Percentiles rank a stretch among this genome's conserved stretches.
phyloP scores from a whole-genome alignment of 179 eudicot genomes.

The Spergularia azorica region DNA sequence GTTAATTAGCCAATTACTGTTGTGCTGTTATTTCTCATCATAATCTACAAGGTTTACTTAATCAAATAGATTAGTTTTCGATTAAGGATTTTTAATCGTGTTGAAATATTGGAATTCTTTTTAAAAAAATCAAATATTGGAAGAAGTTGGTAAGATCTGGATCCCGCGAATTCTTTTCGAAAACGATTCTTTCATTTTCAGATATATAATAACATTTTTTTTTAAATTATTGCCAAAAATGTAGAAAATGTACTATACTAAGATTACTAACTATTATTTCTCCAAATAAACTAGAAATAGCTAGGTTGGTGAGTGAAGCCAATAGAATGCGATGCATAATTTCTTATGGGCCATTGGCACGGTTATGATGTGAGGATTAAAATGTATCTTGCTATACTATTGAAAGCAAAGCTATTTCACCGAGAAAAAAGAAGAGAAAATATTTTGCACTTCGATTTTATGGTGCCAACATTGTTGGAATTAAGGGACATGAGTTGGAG shows the following conservation, averaged over 20 bases:
- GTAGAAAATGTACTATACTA: neutral
- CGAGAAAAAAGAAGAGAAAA: too few relatives aligned
- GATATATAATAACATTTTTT: neutral
- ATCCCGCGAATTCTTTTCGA: neutral
- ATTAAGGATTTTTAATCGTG: neutral
- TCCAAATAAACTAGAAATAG: too few relatives aligned
- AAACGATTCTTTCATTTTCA: neutral
- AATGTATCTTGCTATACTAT: too few relatives aligned
- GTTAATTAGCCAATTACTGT: neutral
- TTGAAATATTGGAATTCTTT: neutral
- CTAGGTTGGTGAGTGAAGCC: too few relatives aligned
- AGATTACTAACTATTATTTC: neutral
- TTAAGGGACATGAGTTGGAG: too few relatives aligned
- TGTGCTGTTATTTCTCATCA: constrained; percentile 15
- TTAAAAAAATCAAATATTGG: neutral
- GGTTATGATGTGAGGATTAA: too few relatives aligned
- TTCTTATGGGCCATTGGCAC: too few relatives aligned
- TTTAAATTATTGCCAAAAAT: neutral
- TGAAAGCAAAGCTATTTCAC: too few relatives aligned
- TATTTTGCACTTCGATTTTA: too few relatives aligned
- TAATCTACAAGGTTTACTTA: constrained; percentile 5
- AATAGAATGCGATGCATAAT: too few relatives aligned
- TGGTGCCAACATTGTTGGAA: too few relatives aligned
- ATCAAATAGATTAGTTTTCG: neutral
- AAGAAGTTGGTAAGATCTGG: neutral